Evolutionary conservation across 768 basidiomycete species (phyloP).

Genomic region (Pholiota conissans): DNA sequence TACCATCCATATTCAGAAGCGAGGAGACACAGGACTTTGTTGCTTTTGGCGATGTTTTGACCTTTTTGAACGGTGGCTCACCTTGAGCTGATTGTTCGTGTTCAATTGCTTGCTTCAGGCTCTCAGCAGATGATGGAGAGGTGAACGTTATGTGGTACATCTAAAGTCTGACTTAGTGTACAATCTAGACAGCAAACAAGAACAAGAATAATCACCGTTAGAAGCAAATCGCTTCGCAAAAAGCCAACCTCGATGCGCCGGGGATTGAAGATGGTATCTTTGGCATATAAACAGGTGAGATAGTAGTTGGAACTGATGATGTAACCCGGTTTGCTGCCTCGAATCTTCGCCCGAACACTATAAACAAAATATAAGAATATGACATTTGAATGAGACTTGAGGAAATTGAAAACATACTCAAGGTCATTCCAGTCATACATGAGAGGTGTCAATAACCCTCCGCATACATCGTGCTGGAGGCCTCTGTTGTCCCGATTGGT

Average conservation of each 20-base stretch:
- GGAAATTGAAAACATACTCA: background rate
- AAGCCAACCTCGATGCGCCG: background rate
- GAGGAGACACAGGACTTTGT: slow-evolving; percentile 8
- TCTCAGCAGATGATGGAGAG: background rate
- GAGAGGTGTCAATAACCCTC: background rate
- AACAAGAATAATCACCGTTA: background rate
- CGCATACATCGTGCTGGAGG: background rate
- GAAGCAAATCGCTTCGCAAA: background rate
- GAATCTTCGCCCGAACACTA: background rate
- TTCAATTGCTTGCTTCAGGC: background rate
- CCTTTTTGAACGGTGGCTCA: background rate
- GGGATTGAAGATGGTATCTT: background rate
- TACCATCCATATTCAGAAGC: slow-evolving; percentile 14
- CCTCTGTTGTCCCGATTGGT: background rate
- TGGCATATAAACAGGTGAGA: background rate
- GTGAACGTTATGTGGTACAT: background rate
- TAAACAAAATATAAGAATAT: background rate
- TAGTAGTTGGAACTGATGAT: background rate
- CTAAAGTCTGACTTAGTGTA: background rate
- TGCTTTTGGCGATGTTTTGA: too few species aligned
- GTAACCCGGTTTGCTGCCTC: background rate
- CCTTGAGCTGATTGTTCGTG: background rate
- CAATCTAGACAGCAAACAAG: background rate
- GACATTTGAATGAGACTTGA: background rate
- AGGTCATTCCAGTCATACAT: background rate